A percentile compares a stretch with the other conserved stretches of the same genome.
Conservation (phyloP, 2,329 filamentous ascomycete genomes). For the Falciphora oryzae region DNA sequence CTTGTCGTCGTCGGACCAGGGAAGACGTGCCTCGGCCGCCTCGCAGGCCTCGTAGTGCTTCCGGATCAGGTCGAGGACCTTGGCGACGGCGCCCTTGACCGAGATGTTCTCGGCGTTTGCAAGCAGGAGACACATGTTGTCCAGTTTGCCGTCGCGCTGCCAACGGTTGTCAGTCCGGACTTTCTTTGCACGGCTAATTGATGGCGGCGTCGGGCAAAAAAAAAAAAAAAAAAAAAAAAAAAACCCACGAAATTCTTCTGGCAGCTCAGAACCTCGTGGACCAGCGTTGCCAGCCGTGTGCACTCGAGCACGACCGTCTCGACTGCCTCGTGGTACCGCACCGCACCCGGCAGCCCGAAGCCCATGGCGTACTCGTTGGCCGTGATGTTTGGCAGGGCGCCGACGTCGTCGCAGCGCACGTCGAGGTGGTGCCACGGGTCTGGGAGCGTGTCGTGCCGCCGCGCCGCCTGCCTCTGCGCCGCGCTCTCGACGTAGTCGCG, state of each 20-base stretch:
- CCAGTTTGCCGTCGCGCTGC: not conserved
- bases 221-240: not conserved
- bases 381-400: constrained; percentile 1
- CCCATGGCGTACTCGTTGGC: constrained; percentile 1
- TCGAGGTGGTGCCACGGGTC: constrained; percentile 2
- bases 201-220: too few relatives aligned
- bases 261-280: constrained; percentile 3
- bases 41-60: constrained; percentile 3
- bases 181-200: too few relatives aligned
- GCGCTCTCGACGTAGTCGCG: not conserved
- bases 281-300: not conserved
- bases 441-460: not conserved
- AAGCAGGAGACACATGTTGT: not conserved
- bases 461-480: not conserved
- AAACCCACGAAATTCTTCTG: not conserved
- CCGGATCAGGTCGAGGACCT: not conserved
- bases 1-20: not conserved
- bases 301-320: constrained; percentile 3
- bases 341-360: not conserved
- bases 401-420: constrained; percentile 4
- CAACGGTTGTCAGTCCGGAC: not conserved
- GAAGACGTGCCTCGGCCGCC: not conserved
- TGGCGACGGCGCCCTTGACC: not conserved
- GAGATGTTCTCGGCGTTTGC: not conserved
- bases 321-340: constrained; percentile 1